Base-by-base conservation (phyloP, 2,329 filamentous ascomycete species). In the Calonectria montana region DNA sequence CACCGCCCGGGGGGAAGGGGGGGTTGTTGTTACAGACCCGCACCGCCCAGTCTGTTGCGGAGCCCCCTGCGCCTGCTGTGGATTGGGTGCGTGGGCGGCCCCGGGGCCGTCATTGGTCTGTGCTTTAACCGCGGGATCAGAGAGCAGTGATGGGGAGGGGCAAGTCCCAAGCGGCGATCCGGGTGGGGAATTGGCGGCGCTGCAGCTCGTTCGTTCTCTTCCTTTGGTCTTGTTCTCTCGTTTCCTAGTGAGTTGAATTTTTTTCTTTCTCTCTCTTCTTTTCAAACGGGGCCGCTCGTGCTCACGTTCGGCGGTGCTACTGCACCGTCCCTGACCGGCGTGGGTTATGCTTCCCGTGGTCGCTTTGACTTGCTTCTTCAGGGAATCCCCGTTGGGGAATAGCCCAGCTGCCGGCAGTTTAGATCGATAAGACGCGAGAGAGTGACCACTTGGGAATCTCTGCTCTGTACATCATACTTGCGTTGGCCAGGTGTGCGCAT, bases 71-170 rank as follows among this genome's bases (percentile, higher is more conserved):
- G 62, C 66, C 69, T 53, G 23, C 63, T 55, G 74, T 74, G 76
- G 78, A 76, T 69, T 71, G 73, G 70, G 61, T 73, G 74, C 72
- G 70, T 79, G 76, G 65, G 67, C 65, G 65, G 70, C 77, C 65
- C 69, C 66, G 65, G 67, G 27, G 39, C 72, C 59, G 71, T 75
- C 68, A 79, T 79, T 79, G 77, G 77, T 61, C 63, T 66, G 57
- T 29, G 55, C 55, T 71, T 53, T 64, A 50, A 47, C 53, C 53
- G 53, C 53, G 53, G 53, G 31, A 37, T 18, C 23, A 23, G 21
- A 35, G 31, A 15, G 8, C 31, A 13, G 25, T 23, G 45, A 27
- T 7, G 27, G 37, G 29, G 27, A 29, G 53, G 53, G 37, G 53
- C 31, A 37, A 37, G 31, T 15, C 25, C 13, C 47, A 35, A 37